These are phyloP conservation scores for Carallia pectinifolia DNA, from an alignment of 345 rosid genomes.

Conservation along the genomic window DNA sequence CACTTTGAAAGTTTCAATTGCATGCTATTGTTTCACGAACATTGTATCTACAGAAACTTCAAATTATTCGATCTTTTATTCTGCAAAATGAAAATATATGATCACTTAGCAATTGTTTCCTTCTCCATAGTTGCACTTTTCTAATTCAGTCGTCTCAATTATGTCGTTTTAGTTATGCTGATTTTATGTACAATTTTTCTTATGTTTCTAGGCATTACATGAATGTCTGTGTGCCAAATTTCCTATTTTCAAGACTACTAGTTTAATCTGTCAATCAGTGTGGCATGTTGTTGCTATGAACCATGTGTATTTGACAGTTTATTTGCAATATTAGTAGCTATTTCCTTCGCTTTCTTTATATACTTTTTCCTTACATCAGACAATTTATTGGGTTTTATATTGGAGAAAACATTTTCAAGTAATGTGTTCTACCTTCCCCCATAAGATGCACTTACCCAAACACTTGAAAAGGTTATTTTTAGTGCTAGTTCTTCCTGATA, in stretches of 20 bases:
- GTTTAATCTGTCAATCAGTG: too few species aligned
- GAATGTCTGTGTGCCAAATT: neutral
- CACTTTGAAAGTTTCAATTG: neutral
- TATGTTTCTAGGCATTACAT: constrained; percentile 1
- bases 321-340: too few species aligned
- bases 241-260: too few species aligned
- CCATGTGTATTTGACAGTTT: too few species aligned
- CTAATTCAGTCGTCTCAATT: constrained; percentile 1
- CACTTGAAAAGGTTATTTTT: constrained; percentile 1
- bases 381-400: too few species aligned
- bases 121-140: neutral
- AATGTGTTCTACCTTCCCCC: neutral
- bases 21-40: neutral
- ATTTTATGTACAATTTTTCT: neutral
- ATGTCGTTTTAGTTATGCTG: neutral
- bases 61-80: neutral
- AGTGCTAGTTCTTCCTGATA: constrained; percentile 1
- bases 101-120: neutral
- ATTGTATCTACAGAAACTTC: neutral
- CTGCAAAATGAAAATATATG: too few species aligned
- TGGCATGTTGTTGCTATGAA: too few species aligned
- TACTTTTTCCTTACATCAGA: neutral
- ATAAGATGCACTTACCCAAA: neutral
- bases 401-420: neutral
- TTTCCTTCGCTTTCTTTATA: neutral